These are phyloP conservation scores for Phaeosphaeriaceae sp. DNA, from an alignment of 2,329 filamentous ascomycete species.

Conservation along the genomic window DNA sequence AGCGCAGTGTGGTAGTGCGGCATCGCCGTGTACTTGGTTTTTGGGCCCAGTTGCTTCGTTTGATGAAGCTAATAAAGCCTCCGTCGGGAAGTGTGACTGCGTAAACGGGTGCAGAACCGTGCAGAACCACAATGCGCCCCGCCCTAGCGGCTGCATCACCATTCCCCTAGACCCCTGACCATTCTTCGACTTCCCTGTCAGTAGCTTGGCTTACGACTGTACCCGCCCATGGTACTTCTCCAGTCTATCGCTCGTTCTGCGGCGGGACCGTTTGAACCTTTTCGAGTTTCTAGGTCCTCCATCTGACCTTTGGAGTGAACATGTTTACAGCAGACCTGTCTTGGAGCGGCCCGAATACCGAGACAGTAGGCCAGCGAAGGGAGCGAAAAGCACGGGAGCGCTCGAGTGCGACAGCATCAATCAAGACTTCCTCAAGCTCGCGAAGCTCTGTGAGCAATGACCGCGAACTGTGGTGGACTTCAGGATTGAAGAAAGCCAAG, in stretches of 20 bases:
- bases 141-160: constrained; percentile 28
- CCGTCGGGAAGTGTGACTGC: constrained; percentile 26
- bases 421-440: constrained; percentile 36
- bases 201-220: constrained; percentile 26
- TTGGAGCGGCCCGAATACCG: constrained; percentile 43
- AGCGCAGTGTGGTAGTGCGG: constrained; percentile 15
- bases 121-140: constrained; percentile 35
- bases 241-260: constrained; percentile 20
- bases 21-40: constrained; percentile 12
- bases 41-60: constrained; percentile 20
- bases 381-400: constrained; percentile 43
- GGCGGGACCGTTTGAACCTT: constrained; percentile 19
- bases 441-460: constrained; percentile 35
- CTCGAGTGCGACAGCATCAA: constrained; percentile 31
- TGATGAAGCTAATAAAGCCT: constrained; percentile 37
- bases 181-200: constrained; percentile 26
- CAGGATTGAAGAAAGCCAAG: constrained; percentile 44
- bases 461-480: constrained; percentile 42
- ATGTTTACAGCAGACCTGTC: constrained; percentile 52
- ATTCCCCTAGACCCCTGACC: constrained; percentile 30
- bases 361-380: constrained; percentile 48
- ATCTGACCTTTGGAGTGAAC: constrained; percentile 12
- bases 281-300: constrained; percentile 22
- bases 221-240: constrained; percentile 15
- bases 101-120: constrained; percentile 28